phyloP scores from a whole-genome alignment of 2,329 filamentous ascomycete genomes.

The Fusarium acutatum region DNA sequence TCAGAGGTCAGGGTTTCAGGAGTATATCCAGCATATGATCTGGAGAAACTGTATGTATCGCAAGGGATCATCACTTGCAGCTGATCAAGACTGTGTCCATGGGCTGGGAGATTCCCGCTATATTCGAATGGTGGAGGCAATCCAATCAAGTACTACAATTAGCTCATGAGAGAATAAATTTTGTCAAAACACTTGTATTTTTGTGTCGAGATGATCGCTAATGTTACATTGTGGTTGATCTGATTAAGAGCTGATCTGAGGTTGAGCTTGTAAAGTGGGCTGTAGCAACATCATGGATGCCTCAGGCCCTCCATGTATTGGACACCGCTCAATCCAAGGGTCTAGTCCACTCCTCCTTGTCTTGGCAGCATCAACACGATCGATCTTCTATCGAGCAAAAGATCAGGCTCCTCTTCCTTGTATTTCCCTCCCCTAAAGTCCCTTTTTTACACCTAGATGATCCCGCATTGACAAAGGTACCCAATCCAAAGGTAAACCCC shows the following conservation, averaged over 20 bases:
- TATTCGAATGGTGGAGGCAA: not conserved
- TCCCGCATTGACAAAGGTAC: not conserved
- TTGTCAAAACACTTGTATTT: not conserved
- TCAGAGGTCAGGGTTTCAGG: not conserved
- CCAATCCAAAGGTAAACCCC: constrained; percentile 12
- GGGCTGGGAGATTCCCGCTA: not conserved
- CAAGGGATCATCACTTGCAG: not conserved
- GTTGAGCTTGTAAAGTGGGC: constrained; percentile 10
- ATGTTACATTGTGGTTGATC: not conserved
- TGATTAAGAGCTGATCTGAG: not conserved
- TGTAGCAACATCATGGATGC: constrained; percentile 16
- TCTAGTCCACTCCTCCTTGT: constrained; percentile 9
- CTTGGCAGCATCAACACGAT: constrained; percentile 16
- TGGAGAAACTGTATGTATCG: not conserved
- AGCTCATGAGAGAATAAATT: not conserved
- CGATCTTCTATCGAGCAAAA: not conserved
- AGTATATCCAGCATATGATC: not conserved
- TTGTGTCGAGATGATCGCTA: not conserved
- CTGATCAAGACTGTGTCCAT: not conserved
- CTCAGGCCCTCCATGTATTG: constrained; percentile 2
- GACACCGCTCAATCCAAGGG: constrained; percentile 23
- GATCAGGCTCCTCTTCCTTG: constrained; percentile 1
- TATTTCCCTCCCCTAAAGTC: not conserved
- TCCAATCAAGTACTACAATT: too few relatives aligned
- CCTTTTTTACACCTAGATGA: not conserved